Base-by-base conservation (phyloP, 345 rosid species). In the Gossypium australe region DNA sequence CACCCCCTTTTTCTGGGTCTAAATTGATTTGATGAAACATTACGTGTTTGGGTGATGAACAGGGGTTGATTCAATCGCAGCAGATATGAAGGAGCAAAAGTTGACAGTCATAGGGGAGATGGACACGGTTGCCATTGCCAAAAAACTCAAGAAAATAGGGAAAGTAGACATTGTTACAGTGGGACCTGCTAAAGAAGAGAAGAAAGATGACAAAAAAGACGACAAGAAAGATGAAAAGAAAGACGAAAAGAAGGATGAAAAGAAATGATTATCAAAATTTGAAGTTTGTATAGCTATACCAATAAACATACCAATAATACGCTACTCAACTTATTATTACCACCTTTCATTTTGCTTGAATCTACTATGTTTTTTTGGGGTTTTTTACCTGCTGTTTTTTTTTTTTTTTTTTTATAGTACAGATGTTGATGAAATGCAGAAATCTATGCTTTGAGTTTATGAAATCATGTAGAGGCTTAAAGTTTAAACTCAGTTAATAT, bases 21-120 rank as follows among this genome's bases (percentile, higher is more conserved):
- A 47, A 45, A 20, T 67, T 45, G 7, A 1, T 47, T 67, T 5
- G 18, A 14, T 11, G 34, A 45, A 43, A 45, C 4, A 11, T 20
- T 0, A 34, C 1, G 7, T 34, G 7, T 34, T 34, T 34, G 41
- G 41, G 41, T 25, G 45, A 16, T 51, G 59, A 69, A 48, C 76
- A 82, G 82, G 85, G 11, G 85, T 82, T 18, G 87, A 84, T 68
- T 80, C 81, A 2, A 67, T 78, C 1, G 72, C 83, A 11, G 83
- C 81, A 11, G 83, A 80, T n/a, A n/a, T 72, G 7, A 72, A 72
- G 75, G 75, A 58, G 22, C 75, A 72, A 29, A 72, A 59, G 67
- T 24, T 59, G 20, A 72, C 24, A 17, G 11, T 72, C 16, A 68
- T 75, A 11, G 85, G 85, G 3, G 55, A 71, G 9, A 48, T 80